Conservation (phyloP, 306 rosid genomes). For the Quercus dentata region DNA sequence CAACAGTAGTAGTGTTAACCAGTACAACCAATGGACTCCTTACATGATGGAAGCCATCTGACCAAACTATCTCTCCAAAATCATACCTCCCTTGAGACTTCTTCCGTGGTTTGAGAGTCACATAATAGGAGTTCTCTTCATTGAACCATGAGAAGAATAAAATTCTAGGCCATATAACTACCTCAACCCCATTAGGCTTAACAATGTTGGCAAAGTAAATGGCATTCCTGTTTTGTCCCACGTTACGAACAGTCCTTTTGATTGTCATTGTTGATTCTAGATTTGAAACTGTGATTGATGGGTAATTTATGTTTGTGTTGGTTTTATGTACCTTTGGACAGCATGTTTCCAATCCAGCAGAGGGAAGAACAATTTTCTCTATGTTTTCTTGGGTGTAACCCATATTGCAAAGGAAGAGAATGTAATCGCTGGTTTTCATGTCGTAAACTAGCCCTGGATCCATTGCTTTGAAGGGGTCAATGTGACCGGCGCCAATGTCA, state of each 20-base stretch:
- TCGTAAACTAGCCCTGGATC: conserved; percentile 52
- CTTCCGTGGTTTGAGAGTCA: conserved; percentile 28
- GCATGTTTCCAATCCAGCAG: conserved; percentile 7
- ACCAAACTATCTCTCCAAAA: conserved; percentile 52
- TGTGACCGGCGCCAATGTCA: conserved; percentile 49
- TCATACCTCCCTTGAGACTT: conserved; percentile 37
- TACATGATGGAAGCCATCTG: conserved; percentile 38
- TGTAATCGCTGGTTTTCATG: conserved; percentile 37
- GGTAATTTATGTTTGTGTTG: conserved; percentile 34
- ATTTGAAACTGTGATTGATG: conserved; percentile 41
- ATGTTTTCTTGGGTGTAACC: conserved; percentile 42
- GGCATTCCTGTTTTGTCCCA: conserved; percentile 25
- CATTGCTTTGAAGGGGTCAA: conserved; percentile 42
- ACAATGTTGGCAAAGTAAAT: conserved; percentile 29
- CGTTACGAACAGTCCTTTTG: conserved; percentile 41
- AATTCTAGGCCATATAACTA: conserved; percentile 41
- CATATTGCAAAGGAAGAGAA: conserved; percentile 41
- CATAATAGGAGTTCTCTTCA: conserved; percentile 20
- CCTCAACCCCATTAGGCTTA: conserved; percentile 36
- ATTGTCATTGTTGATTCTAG: conserved; percentile 34
- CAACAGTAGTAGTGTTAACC: conserved; percentile 11
- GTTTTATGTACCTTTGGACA: conserved; percentile 13
- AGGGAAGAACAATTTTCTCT: conserved; percentile 11
- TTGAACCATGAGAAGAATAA: conserved; percentile 38
- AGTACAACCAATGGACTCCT: conserved; percentile 34